Base-by-base conservation (phyloP, 1,139 yeast species). In the Suhomyces yuchorum region DNA sequence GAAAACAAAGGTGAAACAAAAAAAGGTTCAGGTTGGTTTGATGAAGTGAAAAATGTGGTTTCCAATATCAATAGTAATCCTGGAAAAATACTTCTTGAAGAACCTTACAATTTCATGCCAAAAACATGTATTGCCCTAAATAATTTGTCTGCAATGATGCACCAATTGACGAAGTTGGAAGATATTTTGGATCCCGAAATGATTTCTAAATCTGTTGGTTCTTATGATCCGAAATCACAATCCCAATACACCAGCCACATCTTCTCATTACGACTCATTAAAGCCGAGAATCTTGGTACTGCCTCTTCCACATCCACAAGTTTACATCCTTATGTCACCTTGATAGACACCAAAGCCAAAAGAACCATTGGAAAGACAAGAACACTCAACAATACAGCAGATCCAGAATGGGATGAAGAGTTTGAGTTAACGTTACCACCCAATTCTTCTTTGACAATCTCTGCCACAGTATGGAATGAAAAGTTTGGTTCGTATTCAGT, bases 371-470 rank as follows among this genome's bases (percentile, higher is more conserved):
- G 89, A 4, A 82, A 81, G 55, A 91, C 98, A 0, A 76, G 90
- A 58, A 77, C 85, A 0, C 72, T 87, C 8, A 73, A 75, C 39
- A 81, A 80, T 48, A 81, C 84, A 5, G 68, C 80, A 32, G 84
- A 84, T 57, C 97, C 98, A 0, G 82, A 79, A 22, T 93, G 96
- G 96, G 89, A 89, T 58, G 97, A 93, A 69, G 88, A 85, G 48
- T 87, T 88, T 61, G 97, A 91, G 60, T 66, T 87, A 34, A 71
- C 73, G 3, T 56, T 72, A 12, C 63, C 70, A 3, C 77, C 80
- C 3, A 66, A 73, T 40, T 69, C 80, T 1, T 51, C 64, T 3
- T 59, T 73, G 15, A 71, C 79, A 1, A 58, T 88, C 1, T 77
- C 82, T 0, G 77, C 82, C 1, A 84, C 87, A 1, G 82, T 89